Base-by-base conservation (phyloP, 495 filamentous ascomycete species). In the Neurospora tetrasperma region DNA sequence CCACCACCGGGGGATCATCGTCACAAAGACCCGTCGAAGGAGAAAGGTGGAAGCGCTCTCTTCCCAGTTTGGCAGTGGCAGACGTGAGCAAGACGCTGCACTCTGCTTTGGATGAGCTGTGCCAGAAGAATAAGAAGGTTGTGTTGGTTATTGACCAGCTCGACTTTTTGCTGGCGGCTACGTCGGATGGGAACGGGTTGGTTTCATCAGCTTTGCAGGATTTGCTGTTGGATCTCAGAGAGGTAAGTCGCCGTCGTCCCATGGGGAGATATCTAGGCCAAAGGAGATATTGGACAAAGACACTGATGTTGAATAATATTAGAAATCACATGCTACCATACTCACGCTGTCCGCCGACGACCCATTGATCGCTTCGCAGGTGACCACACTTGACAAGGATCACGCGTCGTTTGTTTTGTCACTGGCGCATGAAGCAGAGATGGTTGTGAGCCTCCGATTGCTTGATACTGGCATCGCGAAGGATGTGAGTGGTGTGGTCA, bases 401-500 rank as follows among this genome's bases (percentile, higher is more conserved):
- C 91, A 94, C 80, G 86, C 92, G 10, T 85, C 89, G 41, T 89
- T 97, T 69, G 84, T 90, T 48, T 80, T 92, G 72, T 86, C 85
- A 4, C 75, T 92, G 76, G 92, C 90, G n/a, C 93, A 97, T 80
- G 84, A 89, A 76, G 93, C 96, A 11, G 78, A 85, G 10, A 85
- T 86, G 72, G 84, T 92, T 2, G 85, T 94, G 79, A 89, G 92
- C 74, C 81, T 94, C 39, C 85, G 93, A 66, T 85, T 88, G 73
- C 81, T 98, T 73, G 93, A 94, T 76, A 97, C 93, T 0, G 95
- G 95, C 2, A 86, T 89, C 18, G 96, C 95, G 70, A 91, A 86
- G 80, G 95, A 98, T 85, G 92, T 98, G 35, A 97, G 92, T 83
- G 95, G 96, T 10, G 92, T 97, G 43, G 74, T 97, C 71, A 87